Evolutionary conservation across 305 asterid species (phyloP).

Genomic region (Petunia hybrid): DNA sequence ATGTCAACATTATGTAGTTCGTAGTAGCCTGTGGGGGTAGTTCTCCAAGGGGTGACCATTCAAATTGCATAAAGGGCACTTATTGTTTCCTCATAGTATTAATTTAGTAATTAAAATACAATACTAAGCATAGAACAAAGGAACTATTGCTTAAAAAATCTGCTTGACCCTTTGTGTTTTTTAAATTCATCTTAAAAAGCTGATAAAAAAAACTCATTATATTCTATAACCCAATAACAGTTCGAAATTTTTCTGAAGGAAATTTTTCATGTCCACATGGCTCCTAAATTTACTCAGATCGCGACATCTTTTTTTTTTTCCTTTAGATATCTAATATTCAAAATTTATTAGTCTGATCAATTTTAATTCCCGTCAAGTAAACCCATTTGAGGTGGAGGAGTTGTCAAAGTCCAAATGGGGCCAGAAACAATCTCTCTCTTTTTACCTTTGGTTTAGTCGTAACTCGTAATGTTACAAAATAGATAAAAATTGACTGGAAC

Average conservation of each 20-base stretch:
- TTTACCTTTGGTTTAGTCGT: background rate
- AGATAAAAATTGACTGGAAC: background rate
- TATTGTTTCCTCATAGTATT: conserved; percentile 22
- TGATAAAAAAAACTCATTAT: too few relatives aligned
- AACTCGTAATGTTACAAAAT: background rate
- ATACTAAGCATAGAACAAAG: background rate
- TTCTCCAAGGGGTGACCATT: conserved; percentile 49
- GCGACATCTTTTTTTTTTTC: background rate
- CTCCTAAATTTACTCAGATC: too few relatives aligned
- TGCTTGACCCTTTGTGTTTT: too few relatives aligned
- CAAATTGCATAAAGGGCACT: conserved; percentile 57
- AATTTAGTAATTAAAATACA: background rate
- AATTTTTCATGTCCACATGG: too few relatives aligned
- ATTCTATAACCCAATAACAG: too few relatives aligned
- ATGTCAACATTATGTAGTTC: conserved; percentile 47
- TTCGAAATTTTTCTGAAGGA: too few relatives aligned
- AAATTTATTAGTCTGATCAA: background rate
- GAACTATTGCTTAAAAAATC: too few relatives aligned
- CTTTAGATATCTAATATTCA: background rate
- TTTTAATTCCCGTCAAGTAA: background rate
- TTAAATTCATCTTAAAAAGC: too few relatives aligned
- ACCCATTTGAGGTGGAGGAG: background rate
- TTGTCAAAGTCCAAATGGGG: background rate
- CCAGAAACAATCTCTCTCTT: background rate
- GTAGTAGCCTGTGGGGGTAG: background rate